Base-by-base conservation (phyloP, 1,284 basidiomycete species). In the Dichomitus squalens region DNA sequence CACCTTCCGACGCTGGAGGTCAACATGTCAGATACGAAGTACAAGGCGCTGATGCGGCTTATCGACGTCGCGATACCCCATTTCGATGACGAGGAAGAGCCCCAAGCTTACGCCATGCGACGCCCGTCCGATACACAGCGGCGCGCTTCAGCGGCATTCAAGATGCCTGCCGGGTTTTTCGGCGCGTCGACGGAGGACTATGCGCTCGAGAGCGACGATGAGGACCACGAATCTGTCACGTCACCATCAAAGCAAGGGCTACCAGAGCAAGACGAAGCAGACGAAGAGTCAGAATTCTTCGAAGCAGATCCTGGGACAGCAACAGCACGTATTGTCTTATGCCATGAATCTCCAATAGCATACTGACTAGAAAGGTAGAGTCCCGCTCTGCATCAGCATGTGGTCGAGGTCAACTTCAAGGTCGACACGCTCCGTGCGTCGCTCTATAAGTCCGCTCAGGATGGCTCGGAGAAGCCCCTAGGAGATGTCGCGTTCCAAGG, bases 11-110 rank as follows among this genome's bases (percentile, higher is more conserved):
- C 85, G 41, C 80, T 99, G 6, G 89, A 93, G 67, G 82, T 98
- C 71, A 99, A 99, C 74, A 83, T 99, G 61, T 99, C 97, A 6
- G 97, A 99, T 66, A 82, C 83, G 21, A 99, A 99, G 75, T 99
- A 99, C 77, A 94, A 96, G 75, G 86, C 90, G 3, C 76, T 99
- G 43, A 95, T 99, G 92, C 86, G 91, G 18, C 82, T 99, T 61
- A 87, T 99, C 67, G 95, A 98, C 66, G 90, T 95, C 11, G 87
- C 90, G 29, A 88, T 99, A 38, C 97, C 97, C 3, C 84, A 89
- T 57, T 90, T 98, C 66, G 90, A 82, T 50, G 68, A 70, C 27
- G 60, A 68, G 48, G 57, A 60, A n/a, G 58, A 59, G 33, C 65
- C 53, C 49, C 64, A 70, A 55, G 59, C 66, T 27, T 66, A 69